Evolutionary conservation across 2,329 filamentous ascomycete species (phyloP).

Genomic region (Fusarium tjaetaba): DNA sequence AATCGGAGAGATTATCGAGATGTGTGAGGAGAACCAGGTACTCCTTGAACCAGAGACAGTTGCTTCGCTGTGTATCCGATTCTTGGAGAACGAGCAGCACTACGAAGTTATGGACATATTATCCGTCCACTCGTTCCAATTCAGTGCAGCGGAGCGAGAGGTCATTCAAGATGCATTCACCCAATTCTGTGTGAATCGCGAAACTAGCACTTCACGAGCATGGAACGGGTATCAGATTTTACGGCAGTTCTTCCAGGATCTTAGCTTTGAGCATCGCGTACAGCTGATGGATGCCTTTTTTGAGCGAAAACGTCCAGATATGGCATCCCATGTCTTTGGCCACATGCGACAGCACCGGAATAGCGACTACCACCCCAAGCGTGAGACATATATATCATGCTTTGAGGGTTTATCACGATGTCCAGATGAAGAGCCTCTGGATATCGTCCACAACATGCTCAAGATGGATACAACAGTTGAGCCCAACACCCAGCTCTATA

Average conservation of each 20-base stretch:
- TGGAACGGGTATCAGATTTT: conserved; percentile 75
- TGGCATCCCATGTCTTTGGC: conserved; percentile 87
- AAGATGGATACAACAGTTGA: conserved; percentile 90
- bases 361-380: conserved; percentile 69
- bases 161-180: conserved; percentile 73
- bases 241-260: conserved; percentile 72
- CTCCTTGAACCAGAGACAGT: conserved; percentile 80
- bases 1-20: conserved; percentile 77
- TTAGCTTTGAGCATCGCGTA: conserved; percentile 71
- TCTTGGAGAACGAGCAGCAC: conserved; percentile 79
- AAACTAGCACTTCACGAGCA: conserved; percentile 69
- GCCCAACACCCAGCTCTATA: conserved; percentile 78
- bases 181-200: conserved; percentile 71
- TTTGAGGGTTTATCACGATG: conserved; percentile 78
- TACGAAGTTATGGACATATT: conserved; percentile 85
- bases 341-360: conserved; percentile 88
- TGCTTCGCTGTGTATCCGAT: conserved; percentile 75
- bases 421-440: conserved; percentile 68
- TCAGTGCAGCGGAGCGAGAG: conserved; percentile 74
- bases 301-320: conserved; percentile 78
- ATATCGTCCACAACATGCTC: conserved; percentile 88
- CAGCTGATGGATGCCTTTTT: conserved; percentile 87
- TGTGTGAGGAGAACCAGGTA: conserved; percentile 75
- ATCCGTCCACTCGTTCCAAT: conserved; percentile 76
- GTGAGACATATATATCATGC: conserved; percentile 79